phyloP scores from a whole-genome alignment of 2,329 filamentous ascomycete species.

The Cladophialophora immunda region DNA sequence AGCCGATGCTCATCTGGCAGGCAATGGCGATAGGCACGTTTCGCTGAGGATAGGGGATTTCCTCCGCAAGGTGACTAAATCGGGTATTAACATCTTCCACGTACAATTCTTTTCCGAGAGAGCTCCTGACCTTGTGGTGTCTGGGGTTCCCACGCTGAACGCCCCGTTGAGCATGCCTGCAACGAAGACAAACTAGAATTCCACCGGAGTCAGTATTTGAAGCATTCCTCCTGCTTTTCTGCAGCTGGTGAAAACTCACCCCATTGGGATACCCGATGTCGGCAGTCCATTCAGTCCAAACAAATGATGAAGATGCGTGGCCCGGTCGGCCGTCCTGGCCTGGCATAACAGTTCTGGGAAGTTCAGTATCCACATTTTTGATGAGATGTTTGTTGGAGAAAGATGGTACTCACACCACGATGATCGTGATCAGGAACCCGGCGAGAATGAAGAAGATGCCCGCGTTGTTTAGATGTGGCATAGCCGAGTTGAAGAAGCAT shows the following conservation, averaged over 20 bases:
- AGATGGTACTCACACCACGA: constrained; percentile 45
- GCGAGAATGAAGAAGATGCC: constrained; percentile 61
- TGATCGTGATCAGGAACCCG: constrained; percentile 57
- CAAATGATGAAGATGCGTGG: constrained; percentile 60
- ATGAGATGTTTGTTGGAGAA: background rate
- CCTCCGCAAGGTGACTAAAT: constrained; percentile 67
- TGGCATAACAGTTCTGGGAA: constrained; percentile 32
- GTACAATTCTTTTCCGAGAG: constrained; percentile 48
- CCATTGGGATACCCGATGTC: constrained; percentile 57
- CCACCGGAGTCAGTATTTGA: background rate
- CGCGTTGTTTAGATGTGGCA: constrained; percentile 44
- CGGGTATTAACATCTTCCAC: constrained; percentile 7
- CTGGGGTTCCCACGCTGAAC: constrained; percentile 72
- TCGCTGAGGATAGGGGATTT: constrained; percentile 69
- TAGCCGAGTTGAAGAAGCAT: constrained; percentile 57
- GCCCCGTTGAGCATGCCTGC: constrained; percentile 74
- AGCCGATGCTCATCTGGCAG: constrained; percentile 60
- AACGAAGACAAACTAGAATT: constrained; percentile 60
- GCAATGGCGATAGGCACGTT: constrained; percentile 62
- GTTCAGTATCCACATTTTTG: background rate
- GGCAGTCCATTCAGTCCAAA: constrained; percentile 67
- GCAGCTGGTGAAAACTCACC: constrained; percentile 46
- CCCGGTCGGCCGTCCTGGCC: constrained; percentile 29
- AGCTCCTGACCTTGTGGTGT: constrained; percentile 57
- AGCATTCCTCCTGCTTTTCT: background rate